Percentiles rank a stretch among this genome's conserved stretches.
phyloP scores from a whole-genome alignment of 2,329 filamentous ascomycete genomes.

The Ustilaginoidea virens region DNA sequence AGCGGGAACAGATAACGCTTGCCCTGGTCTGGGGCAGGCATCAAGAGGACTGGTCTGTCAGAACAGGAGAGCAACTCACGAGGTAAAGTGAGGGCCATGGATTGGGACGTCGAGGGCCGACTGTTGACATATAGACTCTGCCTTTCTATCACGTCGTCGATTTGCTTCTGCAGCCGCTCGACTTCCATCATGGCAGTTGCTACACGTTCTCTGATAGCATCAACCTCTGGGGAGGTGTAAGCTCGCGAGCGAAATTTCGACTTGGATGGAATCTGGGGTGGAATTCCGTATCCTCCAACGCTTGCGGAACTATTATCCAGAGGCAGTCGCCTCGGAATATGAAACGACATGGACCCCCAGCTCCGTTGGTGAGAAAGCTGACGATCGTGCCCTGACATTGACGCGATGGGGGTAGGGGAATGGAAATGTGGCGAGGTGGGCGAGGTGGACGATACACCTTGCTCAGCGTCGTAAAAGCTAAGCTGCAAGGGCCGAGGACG shows the following conservation, averaged over 20 bases:
- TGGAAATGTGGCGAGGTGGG: slow-evolving; percentile 35
- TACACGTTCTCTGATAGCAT: slow-evolving; percentile 37
- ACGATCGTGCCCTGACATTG: slow-evolving; percentile 20
- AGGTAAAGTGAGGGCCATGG: slow-evolving; percentile 16
- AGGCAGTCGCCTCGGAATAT: slow-evolving; percentile 32
- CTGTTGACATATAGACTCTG: slow-evolving; percentile 41
- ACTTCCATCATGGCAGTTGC: slow-evolving; percentile 42
- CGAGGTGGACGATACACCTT: slow-evolving; percentile 39
- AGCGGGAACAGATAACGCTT: too few relatives aligned
- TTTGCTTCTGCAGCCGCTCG: slow-evolving; percentile 41
- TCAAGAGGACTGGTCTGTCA: too few relatives aligned
- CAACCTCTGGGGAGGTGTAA: slow-evolving; percentile 29
- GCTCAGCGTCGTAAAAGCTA: slow-evolving; percentile 29
- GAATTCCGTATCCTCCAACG: slow-evolving; percentile 11
- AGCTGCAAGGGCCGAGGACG: slow-evolving; percentile 41
- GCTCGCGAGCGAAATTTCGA: slow-evolving; percentile 24
- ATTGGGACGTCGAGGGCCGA: slow-evolving; percentile 36
- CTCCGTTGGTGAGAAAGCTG: slow-evolving; percentile 24
- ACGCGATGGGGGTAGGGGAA: slow-evolving; percentile 20
- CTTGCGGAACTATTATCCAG: slow-evolving; percentile 10
- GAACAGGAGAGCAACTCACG: slow-evolving; percentile 14
- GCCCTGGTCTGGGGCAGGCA: too few relatives aligned
- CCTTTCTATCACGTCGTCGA: slow-evolving; percentile 43
- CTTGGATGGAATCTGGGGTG: slow-evolving; percentile 26
- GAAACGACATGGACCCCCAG: slow-evolving; percentile 39